Evolutionary conservation across 2,329 filamentous ascomycete genomes (phyloP).

Genomic region (Pezicula neosporulosa): DNA sequence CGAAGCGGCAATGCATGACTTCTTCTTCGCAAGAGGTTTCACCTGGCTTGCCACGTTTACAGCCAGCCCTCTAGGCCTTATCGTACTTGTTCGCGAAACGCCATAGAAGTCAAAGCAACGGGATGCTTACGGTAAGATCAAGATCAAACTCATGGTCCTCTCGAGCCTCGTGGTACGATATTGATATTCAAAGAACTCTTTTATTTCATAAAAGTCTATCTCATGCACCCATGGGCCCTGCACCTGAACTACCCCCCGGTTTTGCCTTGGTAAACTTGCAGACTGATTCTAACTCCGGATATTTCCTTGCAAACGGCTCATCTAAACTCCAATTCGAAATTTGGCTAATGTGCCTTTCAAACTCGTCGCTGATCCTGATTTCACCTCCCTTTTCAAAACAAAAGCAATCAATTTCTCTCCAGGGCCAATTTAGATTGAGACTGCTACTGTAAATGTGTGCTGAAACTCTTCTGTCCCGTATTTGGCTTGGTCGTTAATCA

Average conservation of each 20-base stretch:
- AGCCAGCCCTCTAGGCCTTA: too few species aligned
- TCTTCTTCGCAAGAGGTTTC: too few species aligned
- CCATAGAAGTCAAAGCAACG: too few species aligned
- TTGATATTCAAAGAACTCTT: not conserved
- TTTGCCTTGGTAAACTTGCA: conserved; percentile 11
- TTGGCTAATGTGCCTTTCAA: conserved; percentile 14
- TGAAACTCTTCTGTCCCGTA: conserved; percentile 36
- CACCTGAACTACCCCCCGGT: not conserved
- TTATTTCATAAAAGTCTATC: not conserved
- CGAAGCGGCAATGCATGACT: too few species aligned
- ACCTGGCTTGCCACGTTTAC: too few species aligned
- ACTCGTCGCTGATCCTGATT: conserved; percentile 14
- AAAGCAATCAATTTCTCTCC: conserved; percentile 14
- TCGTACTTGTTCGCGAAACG: too few species aligned
- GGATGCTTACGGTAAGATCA: too few species aligned
- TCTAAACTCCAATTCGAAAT: conserved; percentile 23
- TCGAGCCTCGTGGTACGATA: not conserved
- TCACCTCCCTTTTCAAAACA: conserved; percentile 16
- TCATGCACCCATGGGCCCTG: not conserved
- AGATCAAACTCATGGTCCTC: not conserved
- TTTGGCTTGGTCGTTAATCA: conserved; percentile 31
- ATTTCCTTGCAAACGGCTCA: conserved; percentile 18
- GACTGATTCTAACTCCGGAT: conserved; percentile 19
- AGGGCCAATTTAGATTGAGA: conserved; percentile 33
- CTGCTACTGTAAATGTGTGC: conserved; percentile 28